Percentiles rank a stretch among this genome's conserved stretches.
These are phyloP conservation scores for Psilocybe sp. DNA, from an alignment of 768 basidiomycete genomes.

Conservation along the genomic window DNA sequence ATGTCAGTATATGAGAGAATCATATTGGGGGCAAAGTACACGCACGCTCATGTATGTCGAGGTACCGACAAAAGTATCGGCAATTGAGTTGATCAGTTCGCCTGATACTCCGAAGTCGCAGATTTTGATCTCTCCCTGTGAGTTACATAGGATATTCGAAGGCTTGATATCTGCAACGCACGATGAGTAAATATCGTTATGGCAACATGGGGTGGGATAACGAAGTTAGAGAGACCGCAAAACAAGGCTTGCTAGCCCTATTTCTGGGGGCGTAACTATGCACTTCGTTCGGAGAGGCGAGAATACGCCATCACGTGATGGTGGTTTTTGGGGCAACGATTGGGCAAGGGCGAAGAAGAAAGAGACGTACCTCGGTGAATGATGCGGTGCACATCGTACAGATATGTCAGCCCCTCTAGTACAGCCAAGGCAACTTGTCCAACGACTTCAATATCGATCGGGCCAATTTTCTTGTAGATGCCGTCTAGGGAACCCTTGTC, in stretches of 20 bases:
- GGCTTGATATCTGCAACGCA: constrained; percentile 89
- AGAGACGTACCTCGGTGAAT: constrained; percentile 89
- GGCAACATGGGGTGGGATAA: constrained; percentile 10
- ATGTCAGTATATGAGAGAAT: constrained; percentile 10
- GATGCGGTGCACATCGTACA: constrained; percentile 96
- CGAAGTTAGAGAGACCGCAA: not conserved
- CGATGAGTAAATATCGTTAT: constrained; percentile 20
- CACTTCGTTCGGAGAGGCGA: too few species aligned
- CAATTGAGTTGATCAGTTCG: constrained; percentile 97
- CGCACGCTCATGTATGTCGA: constrained; percentile 99
- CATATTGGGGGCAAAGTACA: constrained; percentile 17
- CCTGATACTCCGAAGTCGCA: constrained; percentile 99
- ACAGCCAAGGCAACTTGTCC: constrained; percentile 94
- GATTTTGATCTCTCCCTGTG: constrained; percentile 94
- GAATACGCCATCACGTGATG: constrained; percentile 19
- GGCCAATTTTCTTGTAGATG: constrained; percentile 93
- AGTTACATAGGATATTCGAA: constrained; percentile 95
- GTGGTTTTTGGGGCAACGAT: constrained; percentile 6
- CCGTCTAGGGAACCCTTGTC: constrained; percentile 92
- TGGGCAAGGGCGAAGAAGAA: not conserved
- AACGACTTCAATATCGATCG: constrained; percentile 91
- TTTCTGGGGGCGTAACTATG: too few species aligned
- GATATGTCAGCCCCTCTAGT: constrained; percentile 90
- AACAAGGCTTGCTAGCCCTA: too few species aligned
- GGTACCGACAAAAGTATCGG: constrained; percentile 98